A percentile compares a stretch with the other conserved stretches of the same genome.
phyloP scores from a whole-genome alignment of 2,329 filamentous ascomycete genomes.

The Apiospora aurea region DNA sequence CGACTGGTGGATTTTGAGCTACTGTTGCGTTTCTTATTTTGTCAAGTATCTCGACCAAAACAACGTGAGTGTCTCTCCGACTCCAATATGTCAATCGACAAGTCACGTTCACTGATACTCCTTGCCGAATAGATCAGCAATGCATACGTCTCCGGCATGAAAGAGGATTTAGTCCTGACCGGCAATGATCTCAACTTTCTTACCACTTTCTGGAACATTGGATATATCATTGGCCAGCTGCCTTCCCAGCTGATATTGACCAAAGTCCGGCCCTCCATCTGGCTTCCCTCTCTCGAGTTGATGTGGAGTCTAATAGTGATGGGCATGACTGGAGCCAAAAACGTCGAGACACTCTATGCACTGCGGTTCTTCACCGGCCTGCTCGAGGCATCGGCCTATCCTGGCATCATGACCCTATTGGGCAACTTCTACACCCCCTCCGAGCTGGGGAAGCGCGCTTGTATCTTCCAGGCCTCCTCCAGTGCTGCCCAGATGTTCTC shows the following conservation, averaged over 20 bases:
- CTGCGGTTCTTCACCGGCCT: constrained; percentile 54
- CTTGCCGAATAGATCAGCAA: constrained; percentile 38
- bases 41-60: constrained; percentile 11
- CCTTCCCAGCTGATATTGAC: neutral
- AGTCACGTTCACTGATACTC: neutral
- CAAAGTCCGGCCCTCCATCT: neutral
- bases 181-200: constrained; percentile 37
- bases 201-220: constrained; percentile 34
- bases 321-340: constrained; percentile 40
- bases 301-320: neutral
- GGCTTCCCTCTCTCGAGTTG: neutral
- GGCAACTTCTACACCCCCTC: constrained; percentile 53
- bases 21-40: neutral
- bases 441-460: constrained; percentile 51
- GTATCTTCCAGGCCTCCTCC: constrained; percentile 49
- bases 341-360: constrained; percentile 45
- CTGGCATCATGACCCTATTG: constrained; percentile 47
- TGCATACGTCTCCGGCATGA: constrained; percentile 29
- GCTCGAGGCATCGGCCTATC: constrained; percentile 48
- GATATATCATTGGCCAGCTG: constrained; percentile 30
- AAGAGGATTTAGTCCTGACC: constrained; percentile 30
- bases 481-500: constrained; percentile 49
- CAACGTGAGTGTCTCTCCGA: neutral
- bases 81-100: neutral
- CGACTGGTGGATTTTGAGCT: constrained; percentile 7